Conservation (phyloP, 805 yeast species). For the Cyberlindnera maritima region DNA sequence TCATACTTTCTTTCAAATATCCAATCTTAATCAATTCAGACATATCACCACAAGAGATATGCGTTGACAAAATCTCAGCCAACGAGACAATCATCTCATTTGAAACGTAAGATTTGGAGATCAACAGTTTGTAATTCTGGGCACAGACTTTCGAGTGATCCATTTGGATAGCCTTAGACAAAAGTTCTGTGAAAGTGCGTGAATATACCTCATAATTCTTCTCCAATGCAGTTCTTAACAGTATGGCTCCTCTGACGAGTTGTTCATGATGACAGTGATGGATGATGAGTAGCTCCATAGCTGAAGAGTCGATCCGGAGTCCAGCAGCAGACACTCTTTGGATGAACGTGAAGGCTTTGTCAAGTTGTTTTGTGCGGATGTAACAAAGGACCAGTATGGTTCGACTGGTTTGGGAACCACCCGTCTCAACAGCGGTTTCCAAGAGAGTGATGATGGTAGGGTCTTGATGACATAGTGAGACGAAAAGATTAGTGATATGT, state of each 20-base stretch:
- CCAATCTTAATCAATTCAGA: conserved; percentile 9
- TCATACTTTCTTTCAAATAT: not conserved
- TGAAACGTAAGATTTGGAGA: conserved; percentile 12
- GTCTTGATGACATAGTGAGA: not conserved
- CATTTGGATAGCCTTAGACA: conserved; percentile 12
- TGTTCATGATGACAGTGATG: conserved; percentile 10
- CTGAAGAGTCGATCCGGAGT: not conserved
- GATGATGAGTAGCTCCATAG: conserved; percentile 17
- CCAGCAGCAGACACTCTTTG: not conserved
- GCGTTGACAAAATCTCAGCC: conserved; percentile 9
- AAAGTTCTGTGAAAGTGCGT: conserved; percentile 13
- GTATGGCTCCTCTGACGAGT: conserved; percentile 6
- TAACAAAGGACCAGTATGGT: conserved; percentile 9
- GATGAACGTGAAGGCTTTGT: conserved; percentile 10
- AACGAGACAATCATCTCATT: conserved; percentile 18
- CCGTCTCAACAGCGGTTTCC: not conserved
- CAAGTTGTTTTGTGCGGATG: conserved; percentile 5
- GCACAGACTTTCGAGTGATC: conserved; percentile 5
- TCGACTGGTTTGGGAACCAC: conserved; percentile 1
- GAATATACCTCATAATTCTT: conserved; percentile 14
- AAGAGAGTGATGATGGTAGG: not conserved
- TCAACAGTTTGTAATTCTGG: conserved; percentile 7
- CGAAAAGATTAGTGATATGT: not conserved
- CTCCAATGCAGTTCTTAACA: conserved; percentile 4
- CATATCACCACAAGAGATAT: conserved; percentile 12